These are phyloP conservation scores for Prunus dulcis DNA, from an alignment of 306 rosid species.

Conservation along the genomic window DNA sequence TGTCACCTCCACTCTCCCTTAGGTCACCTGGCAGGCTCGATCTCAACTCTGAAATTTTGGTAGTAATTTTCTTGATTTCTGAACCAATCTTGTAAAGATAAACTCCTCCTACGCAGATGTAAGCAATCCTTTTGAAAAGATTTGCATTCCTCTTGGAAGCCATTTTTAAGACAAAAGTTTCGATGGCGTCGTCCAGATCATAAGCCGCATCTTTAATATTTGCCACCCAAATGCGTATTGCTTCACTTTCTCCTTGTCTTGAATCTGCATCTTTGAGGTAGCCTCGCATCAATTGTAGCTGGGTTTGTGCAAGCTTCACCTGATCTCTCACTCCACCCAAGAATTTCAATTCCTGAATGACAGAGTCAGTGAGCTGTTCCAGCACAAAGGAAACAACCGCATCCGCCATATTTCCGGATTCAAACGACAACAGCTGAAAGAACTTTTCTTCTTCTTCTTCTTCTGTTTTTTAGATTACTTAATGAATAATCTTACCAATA, in stretches of 20 bases:
- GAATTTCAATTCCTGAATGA: not conserved
- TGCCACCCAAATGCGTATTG: constrained; percentile 1
- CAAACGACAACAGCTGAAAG: not conserved
- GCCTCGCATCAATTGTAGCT: not conserved
- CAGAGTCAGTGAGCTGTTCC: not conserved
- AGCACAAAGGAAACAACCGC: not conserved
- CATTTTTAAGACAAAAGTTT: constrained; percentile 20
- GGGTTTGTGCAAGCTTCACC: not conserved
- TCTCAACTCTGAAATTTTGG: constrained; percentile 32
- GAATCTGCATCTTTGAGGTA: constrained; percentile 26
- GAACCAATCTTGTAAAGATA: constrained; percentile 24
- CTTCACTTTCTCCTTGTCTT: constrained; percentile 19
- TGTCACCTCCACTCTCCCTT: constrained; percentile 3
- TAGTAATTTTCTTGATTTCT: constrained; percentile 21
- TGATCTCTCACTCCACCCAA: not conserved
- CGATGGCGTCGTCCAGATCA: constrained; percentile 38
- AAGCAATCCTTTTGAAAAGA: constrained; percentile 23
- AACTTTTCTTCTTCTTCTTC: no score
- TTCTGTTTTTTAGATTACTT: no score
- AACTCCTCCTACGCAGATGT: not conserved
- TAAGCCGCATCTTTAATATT: constrained; percentile 7
- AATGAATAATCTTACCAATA: no score
- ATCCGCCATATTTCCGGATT: not conserved
- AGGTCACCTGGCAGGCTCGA: constrained; percentile 37
- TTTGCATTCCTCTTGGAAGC: not conserved